Evolutionary conservation across 208 protist species (phyloP), one percentile per base, ranked within the genome.

Genomic region (Crithidia acanthocephali): DNA sequence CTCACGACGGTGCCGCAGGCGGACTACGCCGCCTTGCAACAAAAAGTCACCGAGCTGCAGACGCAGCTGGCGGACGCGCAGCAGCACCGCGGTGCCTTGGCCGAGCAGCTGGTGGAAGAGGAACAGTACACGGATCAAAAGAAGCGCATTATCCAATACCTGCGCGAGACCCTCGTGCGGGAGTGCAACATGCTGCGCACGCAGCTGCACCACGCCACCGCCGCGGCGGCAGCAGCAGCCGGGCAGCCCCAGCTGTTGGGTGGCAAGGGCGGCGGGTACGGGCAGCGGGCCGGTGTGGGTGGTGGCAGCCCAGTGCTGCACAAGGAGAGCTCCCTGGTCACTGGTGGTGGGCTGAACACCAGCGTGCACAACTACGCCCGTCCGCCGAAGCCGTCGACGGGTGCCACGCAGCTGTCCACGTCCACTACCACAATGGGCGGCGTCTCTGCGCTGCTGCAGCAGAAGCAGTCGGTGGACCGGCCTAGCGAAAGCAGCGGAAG

Each of bases 131-230:
- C 76, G 2, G 77, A 85, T 16, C 72, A 80, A 28, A 86, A 86
- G 67, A 69, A 72, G 23, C 76, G 72, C 40, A 83, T 95, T 15
- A 47, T 97, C 13, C 74, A 94, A 52, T 94, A 97, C 79, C 72
- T 97, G 32, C 88, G 92, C 40, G 81, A 88, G 35, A 95, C 90
- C 2, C 79, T 97, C 10, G 81, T 92, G 58, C 79, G 85, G 51
- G 90, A 97, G 76, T 95, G 90, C 67, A 83, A 80, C 42, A 75
- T 85, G 64, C 87, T 97, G 6, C 90, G 92, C 40, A 73, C 83
- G 18, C 92, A 97, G 68, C 79, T 97, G 37, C 80, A 65, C 67
- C 53, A 80, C 20, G 86, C 84, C 16, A 79, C 68, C 35, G 13
- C 61, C 76, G 28, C 58, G 55, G 33, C 63, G 51, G 42, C 79